A percentile compares a stretch with the other conserved stretches of the same genome.
Conservation (phyloP, 179 eudicot genomes). For the Dionaea muscipula region DNA sequence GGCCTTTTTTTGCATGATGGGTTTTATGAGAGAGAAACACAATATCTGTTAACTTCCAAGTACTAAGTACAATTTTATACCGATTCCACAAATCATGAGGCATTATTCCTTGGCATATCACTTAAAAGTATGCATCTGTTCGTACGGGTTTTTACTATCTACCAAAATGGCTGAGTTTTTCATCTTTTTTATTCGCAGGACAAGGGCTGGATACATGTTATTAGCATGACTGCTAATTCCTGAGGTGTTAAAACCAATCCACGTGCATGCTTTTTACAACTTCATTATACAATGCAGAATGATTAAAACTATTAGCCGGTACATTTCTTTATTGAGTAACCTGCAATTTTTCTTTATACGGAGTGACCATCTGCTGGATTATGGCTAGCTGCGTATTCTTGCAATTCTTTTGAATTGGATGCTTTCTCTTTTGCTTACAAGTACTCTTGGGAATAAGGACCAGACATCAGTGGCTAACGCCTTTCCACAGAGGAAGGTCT, state of each 20-base stretch:
- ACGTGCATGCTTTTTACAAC: background rate
- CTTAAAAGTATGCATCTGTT: too few relatives aligned
- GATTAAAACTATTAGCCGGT: background rate
- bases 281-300: background rate
- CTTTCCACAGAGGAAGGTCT: constrained; percentile 21
- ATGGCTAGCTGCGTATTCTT: background rate
- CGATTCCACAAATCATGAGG: too few relatives aligned
- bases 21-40: too few relatives aligned
- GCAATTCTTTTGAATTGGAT: background rate
- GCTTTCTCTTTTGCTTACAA: constrained; percentile 1
- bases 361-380: background rate
- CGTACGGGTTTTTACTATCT: too few relatives aligned
- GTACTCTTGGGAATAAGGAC: constrained; percentile 6
- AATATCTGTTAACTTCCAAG: too few relatives aligned
- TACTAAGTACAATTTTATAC: too few relatives aligned
- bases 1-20: too few relatives aligned
- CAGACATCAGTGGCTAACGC: constrained; percentile 9
- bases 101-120: too few relatives aligned
- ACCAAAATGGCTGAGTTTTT: too few relatives aligned
- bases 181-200: too few relatives aligned
- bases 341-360: background rate
- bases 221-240: background rate
- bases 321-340: background rate
- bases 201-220: too few relatives aligned
- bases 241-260: background rate